Evolutionary conservation across 2,329 filamentous ascomycete species (phyloP).

Genomic region (Cryphonectria naterciae): DNA sequence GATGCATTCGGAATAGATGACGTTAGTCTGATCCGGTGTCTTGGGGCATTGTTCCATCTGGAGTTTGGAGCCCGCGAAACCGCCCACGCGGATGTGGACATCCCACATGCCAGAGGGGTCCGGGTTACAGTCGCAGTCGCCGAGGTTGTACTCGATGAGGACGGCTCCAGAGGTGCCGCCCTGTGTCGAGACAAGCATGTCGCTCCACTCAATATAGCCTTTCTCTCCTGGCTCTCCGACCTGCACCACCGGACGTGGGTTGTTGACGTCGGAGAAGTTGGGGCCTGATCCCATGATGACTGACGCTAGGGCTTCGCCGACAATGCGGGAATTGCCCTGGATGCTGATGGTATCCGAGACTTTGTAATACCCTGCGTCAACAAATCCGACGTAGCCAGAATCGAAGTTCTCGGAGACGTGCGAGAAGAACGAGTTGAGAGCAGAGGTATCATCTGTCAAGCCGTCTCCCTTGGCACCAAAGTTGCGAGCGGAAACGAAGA

Average conservation of each 20-base stretch:
- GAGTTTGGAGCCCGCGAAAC: constrained; percentile 69
- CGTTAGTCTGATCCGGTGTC: constrained; percentile 37
- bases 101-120: constrained; percentile 69
- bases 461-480: constrained; percentile 73
- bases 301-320: constrained; percentile 59
- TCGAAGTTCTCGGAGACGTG: constrained; percentile 40
- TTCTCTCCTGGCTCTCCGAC: constrained; percentile 62
- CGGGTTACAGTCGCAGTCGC: constrained; percentile 32
- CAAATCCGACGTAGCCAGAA: constrained; percentile 58
- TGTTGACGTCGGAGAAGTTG: constrained; percentile 59
- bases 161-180: constrained; percentile 70
- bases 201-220: constrained; percentile 71
- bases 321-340: constrained; percentile 54
- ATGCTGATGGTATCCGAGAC: constrained; percentile 59
- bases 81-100: constrained; percentile 75
- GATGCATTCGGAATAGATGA: constrained; percentile 40
- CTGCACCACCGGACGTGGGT: constrained; percentile 67
- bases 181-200: constrained; percentile 71
- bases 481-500: constrained; percentile 65
- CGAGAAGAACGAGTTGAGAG: constrained; percentile 38
- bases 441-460: constrained; percentile 61
- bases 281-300: constrained; percentile 59
- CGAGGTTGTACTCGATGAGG: constrained; percentile 75
- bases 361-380: constrained; percentile 68
- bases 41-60: constrained; percentile 70